phyloP scores from a whole-genome alignment of 768 basidiomycete genomes.

The Daedaleopsis sinensis region DNA sequence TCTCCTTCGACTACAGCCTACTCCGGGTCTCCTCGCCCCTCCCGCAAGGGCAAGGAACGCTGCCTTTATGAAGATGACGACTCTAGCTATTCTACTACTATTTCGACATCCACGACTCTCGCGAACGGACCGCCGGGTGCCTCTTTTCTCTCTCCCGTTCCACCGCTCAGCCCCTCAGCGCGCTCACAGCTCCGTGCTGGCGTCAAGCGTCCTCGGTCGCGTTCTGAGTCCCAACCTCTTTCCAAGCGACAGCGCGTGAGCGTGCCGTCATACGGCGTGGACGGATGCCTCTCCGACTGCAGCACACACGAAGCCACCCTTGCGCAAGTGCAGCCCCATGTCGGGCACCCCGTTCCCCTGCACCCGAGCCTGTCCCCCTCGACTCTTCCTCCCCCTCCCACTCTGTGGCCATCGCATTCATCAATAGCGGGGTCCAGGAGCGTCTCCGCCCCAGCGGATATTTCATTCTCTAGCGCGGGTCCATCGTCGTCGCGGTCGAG shows the following conservation, averaged over 20 bases:
- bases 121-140: not conserved
- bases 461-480: no score
- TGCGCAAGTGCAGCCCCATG: not conserved
- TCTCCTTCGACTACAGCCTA: not conserved
- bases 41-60: not conserved
- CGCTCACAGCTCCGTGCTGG: not conserved
- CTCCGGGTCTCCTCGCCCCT: not conserved
- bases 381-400: not conserved
- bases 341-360: not conserved
- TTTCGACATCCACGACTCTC: no score
- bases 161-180: not conserved
- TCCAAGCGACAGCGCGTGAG: not conserved
- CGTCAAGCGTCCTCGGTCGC: not conserved
- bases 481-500: not conserved
- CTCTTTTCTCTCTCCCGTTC: not conserved
- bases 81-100: not conserved
- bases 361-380: not conserved
- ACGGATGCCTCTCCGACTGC: not conserved
- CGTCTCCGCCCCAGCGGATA: not conserved
- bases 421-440: not conserved
- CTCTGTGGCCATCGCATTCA: not conserved
- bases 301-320: not conserved
- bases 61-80: not conserved
- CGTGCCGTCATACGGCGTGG: not conserved
- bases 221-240: not conserved